Evolutionary conservation across 2,329 filamentous ascomycete species (phyloP), one percentile per base, ranked within the genome.

Genomic region (Fusarium setosum): DNA sequence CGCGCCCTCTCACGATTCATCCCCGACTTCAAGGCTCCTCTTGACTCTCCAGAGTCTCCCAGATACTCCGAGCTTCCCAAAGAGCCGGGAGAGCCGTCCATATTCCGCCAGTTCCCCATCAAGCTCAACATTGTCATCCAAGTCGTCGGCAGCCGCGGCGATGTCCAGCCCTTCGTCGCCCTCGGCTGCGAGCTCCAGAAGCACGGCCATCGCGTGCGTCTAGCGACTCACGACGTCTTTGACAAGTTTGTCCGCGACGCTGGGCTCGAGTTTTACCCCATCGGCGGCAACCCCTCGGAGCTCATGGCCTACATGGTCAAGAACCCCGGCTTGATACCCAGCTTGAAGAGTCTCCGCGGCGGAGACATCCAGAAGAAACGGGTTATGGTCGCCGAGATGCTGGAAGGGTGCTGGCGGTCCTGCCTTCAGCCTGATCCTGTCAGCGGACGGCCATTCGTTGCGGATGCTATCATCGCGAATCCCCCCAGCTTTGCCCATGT

Each of bases 61-160:
- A 13, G 18, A 23, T 52, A 52, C 32, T 55, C 59, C 4, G 20
- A 49, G 7, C 56, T 53, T 10, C 24, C 34, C 8, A 44, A 49
- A n/a, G 17, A 55, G 11, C 32, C 23, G 12, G 45, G 34, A 37
- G 50, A 52, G 12, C 40, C 51, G 3, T 53, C 59, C 6, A 23
- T 18, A 23, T 29, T 47, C 13, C 23, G 29, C 35, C 35, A 50
- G 12, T 59, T 63, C 38, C 62, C 51, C 35, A 41, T 63, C 47
- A 63, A 51, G 32, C 57, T 63, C 13, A 94, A 93, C 75, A 90
- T 94, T 50, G 91, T 93, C 17, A 89, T 94, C 60, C 92, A 93
- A 83, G 90, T 94, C 5, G 92, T 94, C 63, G 92, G 92, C 2
- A 91, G 87, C 9, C 83, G 92, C 40, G 92, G 92, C n/a, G 92